A percentile compares a stretch with the other conserved stretches of the same genome.
Conservation (phyloP, 2,329 filamentous ascomycete species). For the Sodiomyces alkalinus region DNA sequence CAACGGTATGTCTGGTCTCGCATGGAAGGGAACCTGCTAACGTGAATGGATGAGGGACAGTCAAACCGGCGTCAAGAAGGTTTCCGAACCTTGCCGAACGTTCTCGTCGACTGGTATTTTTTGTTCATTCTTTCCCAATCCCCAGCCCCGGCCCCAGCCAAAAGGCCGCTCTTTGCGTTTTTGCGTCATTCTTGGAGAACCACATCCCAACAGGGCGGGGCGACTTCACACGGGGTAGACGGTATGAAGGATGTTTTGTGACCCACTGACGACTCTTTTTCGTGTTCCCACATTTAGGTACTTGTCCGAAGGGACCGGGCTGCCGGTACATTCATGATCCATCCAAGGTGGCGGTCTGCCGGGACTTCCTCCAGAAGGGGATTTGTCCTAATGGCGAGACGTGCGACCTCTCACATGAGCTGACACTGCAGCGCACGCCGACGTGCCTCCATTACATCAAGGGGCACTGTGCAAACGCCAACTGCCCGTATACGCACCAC, state of each 20-base stretch:
- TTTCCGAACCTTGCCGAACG: slow-evolving; percentile 57
- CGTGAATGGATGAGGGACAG: slow-evolving; percentile 24
- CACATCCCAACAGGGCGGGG: too few species aligned
- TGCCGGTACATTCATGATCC: slow-evolving; percentile 79
- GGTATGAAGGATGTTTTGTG: slow-evolving; percentile 20
- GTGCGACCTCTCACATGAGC: slow-evolving; percentile 85
- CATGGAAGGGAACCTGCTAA: slow-evolving; percentile 20
- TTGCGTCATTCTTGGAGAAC: background rate
- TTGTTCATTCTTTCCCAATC: too few species aligned
- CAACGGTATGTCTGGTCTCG: slow-evolving; percentile 47
- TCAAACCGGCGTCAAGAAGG: slow-evolving; percentile 47
- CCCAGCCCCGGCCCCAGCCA: slow-evolving; percentile 13
- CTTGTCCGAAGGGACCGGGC: slow-evolving; percentile 63
- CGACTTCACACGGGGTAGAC: too few species aligned
- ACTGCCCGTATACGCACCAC: slow-evolving; percentile 79
- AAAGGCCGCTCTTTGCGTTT: background rate
- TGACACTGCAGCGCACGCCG: slow-evolving; percentile 69
- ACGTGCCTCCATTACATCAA: slow-evolving; percentile 81
- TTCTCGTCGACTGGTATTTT: slow-evolving; percentile 56
- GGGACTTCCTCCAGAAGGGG: slow-evolving; percentile 67
- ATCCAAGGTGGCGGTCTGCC: slow-evolving; percentile 79
- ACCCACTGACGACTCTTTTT: slow-evolving; percentile 25
- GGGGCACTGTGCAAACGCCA: slow-evolving; percentile 74
- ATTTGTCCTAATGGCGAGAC: slow-evolving; percentile 60
- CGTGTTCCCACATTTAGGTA: slow-evolving; percentile 39